Conservation (phyloP, 108 stramenopile species). For the Skeletonema tropicum region DNA sequence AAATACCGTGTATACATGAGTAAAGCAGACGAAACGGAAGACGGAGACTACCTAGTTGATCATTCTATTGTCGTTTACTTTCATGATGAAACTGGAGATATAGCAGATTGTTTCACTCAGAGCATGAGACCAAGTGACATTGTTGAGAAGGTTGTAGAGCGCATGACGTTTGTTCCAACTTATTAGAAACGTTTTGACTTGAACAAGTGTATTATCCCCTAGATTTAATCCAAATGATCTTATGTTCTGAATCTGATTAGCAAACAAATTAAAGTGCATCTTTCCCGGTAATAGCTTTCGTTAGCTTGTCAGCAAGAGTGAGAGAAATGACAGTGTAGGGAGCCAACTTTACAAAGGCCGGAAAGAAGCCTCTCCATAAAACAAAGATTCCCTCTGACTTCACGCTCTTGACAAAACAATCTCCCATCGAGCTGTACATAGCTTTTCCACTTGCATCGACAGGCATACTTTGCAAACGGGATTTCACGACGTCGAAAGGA, state of each 20-base stretch:
- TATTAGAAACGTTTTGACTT: slow-evolving; percentile 15
- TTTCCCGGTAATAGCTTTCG: slow-evolving; percentile 36
- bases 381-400: slow-evolving; percentile 23
- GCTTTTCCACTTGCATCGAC: slow-evolving; percentile 36
- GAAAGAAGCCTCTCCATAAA: slow-evolving; percentile 31
- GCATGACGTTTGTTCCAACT: slow-evolving; percentile 68
- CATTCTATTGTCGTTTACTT: slow-evolving; percentile 99
- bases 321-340: slow-evolving; percentile 40
- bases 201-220: background rate
- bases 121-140: slow-evolving; percentile 91
- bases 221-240: background rate
- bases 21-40: slow-evolving; percentile 93
- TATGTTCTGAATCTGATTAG: background rate
- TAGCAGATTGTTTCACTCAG: slow-evolving; percentile 98
- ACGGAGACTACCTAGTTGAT: slow-evolving; percentile 99
- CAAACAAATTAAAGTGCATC: slow-evolving; percentile 25
- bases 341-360: slow-evolving; percentile 39
- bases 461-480: slow-evolving; percentile 39
- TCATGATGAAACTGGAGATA: slow-evolving; percentile 94
- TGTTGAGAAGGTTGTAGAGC: slow-evolving; percentile 88
- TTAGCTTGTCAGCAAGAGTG: slow-evolving; percentile 45
- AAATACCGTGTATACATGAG: slow-evolving; percentile 97
- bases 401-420: slow-evolving; percentile 45
- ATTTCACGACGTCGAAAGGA: slow-evolving; percentile 44
- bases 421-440: slow-evolving; percentile 25